phyloP scores from a whole-genome alignment of 2,329 filamentous ascomycete species.

The Dactylellina cionopaga region DNA sequence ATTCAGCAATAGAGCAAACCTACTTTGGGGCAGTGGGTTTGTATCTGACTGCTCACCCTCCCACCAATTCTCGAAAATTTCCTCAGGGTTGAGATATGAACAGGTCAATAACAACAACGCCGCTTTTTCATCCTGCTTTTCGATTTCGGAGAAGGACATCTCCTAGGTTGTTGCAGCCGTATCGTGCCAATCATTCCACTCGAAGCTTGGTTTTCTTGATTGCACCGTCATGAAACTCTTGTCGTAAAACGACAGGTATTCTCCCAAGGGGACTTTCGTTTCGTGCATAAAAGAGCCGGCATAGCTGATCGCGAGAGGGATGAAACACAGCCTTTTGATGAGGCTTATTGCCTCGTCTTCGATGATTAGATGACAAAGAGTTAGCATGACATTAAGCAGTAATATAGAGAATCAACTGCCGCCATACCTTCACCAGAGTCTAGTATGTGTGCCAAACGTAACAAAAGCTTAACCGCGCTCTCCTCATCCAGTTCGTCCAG shows the following conservation, averaged over 20 bases:
- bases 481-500: conserved; percentile 1
- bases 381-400: not conserved
- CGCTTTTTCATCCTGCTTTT: conserved; percentile 31
- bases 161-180: conserved; percentile 48
- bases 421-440: not conserved
- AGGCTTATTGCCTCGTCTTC: conserved; percentile 3
- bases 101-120: conserved; percentile 50
- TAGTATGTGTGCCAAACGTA: not conserved
- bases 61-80: not conserved
- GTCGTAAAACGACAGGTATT: conserved; percentile 39
- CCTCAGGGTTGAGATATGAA: conserved; percentile 1
- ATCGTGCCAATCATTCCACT: conserved; percentile 20
- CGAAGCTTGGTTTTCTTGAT: conserved; percentile 5
- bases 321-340: conserved; percentile 34
- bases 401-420: not conserved
- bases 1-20: no score
- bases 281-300: conserved; percentile 33
- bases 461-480: not conserved
- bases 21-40: not conserved
- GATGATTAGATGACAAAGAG: not conserved
- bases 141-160: conserved; percentile 52
- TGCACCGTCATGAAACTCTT: conserved; percentile 27
- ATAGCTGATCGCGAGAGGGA: conserved; percentile 35
- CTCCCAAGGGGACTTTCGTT: conserved; percentile 28
- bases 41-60: not conserved